Evolutionary conservation across 2,329 filamentous ascomycete genomes (phyloP).

Genomic region (Fusarium tjaetaba): DNA sequence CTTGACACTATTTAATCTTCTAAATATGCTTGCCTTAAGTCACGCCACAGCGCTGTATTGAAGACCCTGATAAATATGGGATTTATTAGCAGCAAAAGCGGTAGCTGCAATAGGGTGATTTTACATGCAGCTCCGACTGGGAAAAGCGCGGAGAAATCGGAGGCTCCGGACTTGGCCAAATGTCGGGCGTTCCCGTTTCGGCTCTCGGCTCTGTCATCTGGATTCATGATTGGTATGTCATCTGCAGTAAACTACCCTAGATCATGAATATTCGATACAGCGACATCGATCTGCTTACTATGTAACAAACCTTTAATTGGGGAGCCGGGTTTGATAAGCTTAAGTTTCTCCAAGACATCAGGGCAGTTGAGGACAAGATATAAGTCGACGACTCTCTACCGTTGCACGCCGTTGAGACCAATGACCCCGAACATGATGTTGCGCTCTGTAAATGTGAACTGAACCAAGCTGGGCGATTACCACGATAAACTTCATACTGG

Average conservation of each 20-base stretch:
- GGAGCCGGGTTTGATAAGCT: fast-evolving
- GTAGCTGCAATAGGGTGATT: background rate
- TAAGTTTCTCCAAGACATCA: too few species aligned
- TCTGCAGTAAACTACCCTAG: background rate
- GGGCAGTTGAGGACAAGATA: too few species aligned
- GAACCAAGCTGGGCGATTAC: too few species aligned
- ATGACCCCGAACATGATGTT: too few species aligned
- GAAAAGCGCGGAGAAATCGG: background rate
- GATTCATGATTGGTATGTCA: background rate
- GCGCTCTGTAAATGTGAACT: too few species aligned
- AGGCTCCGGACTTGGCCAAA: background rate
- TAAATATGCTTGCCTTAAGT: background rate
- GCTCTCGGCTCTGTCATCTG: too few species aligned
- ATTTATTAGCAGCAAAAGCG: background rate
- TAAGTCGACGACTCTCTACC: fast-evolving
- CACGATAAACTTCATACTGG: too few species aligned
- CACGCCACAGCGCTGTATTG: background rate
- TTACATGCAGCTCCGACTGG: background rate
- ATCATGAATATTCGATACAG: background rate
- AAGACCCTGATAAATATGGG: background rate
- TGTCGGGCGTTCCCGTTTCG: background rate
- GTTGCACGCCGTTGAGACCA: too few species aligned
- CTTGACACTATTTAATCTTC: background rate
- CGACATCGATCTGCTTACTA: background rate
- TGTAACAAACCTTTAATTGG: fast-evolving